Evolutionary conservation across 176 grass and related monocot species (phyloP), one percentile per base, ranked within the genome.

Genomic region (Avena insularis): DNA sequence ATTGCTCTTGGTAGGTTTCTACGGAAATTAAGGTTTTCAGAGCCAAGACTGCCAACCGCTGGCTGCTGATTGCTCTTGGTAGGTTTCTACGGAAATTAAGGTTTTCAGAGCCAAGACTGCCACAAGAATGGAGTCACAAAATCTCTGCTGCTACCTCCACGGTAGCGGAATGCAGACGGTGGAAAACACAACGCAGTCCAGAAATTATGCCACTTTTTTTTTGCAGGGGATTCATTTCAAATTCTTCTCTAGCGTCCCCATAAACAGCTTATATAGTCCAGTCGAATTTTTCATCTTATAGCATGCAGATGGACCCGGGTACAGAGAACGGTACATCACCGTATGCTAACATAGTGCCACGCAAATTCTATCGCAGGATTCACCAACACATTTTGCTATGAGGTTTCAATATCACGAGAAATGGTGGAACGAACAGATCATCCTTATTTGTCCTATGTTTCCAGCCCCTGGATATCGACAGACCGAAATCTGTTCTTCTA

Each of bases 361-460:
- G 5, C 75, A 77, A 20, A 36, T 56, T 56, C 51, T 57, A 78
- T 78, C 51, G 6, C 25, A 65, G 11, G 62, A 13, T 54, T 15
- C 13, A 5, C 13, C 13, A 5, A 10, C 46, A 48, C 46, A 48
- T 9, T 9, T 14, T 16, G 54, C 55, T 59, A 59, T 59, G 57
- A 59, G 57, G 57, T n/a, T 20, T n/a, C 2, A 59, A 19, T 59
- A 20, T 59, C 57, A 59, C n/a, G 57, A 59, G 55, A 58, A 20
- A 58, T 58, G 55, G 53, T 48, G 23, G 23, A 67, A 67, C 58
- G 33, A 82, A 85, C 40, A 5, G 6, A 82, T 70, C 50, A 12
- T 59, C 59, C 48, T 45, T 45, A 19, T 48, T 58, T 67, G 38
- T 57, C 19, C 23, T 64, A 29, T 12, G 63, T 48, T 79, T 5